A percentile compares a stretch with the other conserved stretches of the same genome.
Evolutionary conservation across 1,284 basidiomycete species (phyloP).

Genomic region (Mycena sp.): DNA sequence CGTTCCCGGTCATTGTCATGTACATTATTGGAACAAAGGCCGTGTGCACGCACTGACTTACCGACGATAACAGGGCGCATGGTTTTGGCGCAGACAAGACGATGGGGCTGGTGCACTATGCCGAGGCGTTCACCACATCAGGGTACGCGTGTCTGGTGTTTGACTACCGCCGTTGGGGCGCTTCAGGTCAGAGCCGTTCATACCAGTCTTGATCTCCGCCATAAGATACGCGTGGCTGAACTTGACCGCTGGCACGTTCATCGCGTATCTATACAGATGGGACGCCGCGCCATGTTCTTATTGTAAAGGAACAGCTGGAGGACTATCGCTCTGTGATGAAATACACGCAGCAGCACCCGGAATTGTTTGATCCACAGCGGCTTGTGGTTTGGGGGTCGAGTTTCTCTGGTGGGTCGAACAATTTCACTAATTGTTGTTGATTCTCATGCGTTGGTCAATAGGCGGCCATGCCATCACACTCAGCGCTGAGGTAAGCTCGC

Average conservation of each 20-base stretch:
- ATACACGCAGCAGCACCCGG: constrained; percentile 43
- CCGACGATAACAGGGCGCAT: constrained; percentile 43
- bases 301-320: constrained; percentile 49
- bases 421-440: neutral
- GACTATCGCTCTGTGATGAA: constrained; percentile 51
- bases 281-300: constrained; percentile 41
- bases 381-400: constrained; percentile 50
- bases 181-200: constrained; percentile 40
- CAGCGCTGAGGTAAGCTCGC: constrained; percentile 42
- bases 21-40: constrained; percentile 20
- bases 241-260: neutral
- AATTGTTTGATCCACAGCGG: constrained; percentile 45
- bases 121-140: constrained; percentile 41
- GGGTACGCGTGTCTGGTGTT: constrained; percentile 50
- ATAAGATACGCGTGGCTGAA: neutral
- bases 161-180: constrained; percentile 52
- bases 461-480: constrained; percentile 49
- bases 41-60: neutral
- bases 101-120: constrained; percentile 46
- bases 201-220: no score
- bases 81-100: constrained; percentile 46
- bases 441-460: constrained; percentile 13
- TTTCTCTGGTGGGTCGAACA: constrained; percentile 40
- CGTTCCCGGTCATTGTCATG: constrained; percentile 48
- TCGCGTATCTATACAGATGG: constrained; percentile 39